Evolutionary conservation across 306 rosid species (phyloP).

Genomic region (Quercus bicolor): DNA sequence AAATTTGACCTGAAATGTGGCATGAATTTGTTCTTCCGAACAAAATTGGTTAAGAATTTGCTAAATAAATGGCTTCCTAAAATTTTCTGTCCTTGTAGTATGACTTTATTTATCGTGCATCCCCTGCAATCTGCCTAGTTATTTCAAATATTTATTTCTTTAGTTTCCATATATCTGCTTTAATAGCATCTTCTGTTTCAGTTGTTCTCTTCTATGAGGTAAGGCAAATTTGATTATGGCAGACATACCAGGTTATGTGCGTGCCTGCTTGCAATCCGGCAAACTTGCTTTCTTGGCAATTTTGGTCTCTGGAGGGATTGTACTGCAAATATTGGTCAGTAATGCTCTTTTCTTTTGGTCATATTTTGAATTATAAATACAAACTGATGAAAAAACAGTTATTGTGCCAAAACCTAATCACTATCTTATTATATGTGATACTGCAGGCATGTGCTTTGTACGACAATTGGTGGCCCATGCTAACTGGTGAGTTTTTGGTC

Average conservation of each 20-base stretch:
- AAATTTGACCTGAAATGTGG: not conserved
- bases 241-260: constrained; percentile 70
- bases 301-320: constrained; percentile 82
- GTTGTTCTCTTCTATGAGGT: constrained; percentile 40
- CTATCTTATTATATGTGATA: constrained; percentile 21
- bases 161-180: not conserved
- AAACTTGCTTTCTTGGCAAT: constrained; percentile 75
- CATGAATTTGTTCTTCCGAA: not conserved
- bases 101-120: not conserved
- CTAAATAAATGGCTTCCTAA: not conserved
- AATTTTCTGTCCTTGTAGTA: not conserved
- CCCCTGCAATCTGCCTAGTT: not conserved
- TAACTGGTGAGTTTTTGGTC: constrained; percentile 49
- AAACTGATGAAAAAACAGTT: constrained; percentile 7
- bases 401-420: not conserved
- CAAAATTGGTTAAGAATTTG: not conserved
- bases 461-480: constrained; percentile 99
- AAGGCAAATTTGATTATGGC: constrained; percentile 65
- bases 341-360: constrained; percentile 11
- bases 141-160: not conserved
- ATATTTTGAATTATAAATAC: not conserved
- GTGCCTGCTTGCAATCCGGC: constrained; percentile 65
- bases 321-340: constrained; percentile 84
- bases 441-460: constrained; percentile 93
- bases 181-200: constrained; percentile 29